Percentiles rank a stretch among this genome's conserved stretches.
Conservation (phyloP, 2,329 filamentous ascomycete species). For the Didymella lethalis region DNA sequence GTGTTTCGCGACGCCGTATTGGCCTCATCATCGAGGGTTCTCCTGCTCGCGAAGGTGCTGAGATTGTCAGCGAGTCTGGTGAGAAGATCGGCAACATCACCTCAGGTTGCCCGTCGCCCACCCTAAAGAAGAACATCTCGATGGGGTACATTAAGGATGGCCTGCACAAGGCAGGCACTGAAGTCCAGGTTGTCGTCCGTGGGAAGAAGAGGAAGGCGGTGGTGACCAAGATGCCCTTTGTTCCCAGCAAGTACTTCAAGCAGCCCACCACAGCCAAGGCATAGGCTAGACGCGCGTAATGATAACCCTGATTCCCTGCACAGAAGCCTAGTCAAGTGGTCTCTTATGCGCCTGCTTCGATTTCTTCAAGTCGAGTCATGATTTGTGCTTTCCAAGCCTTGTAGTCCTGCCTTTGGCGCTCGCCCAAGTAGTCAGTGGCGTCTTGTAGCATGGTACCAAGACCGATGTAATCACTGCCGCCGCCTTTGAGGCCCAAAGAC, state of each 20-base stretch:
- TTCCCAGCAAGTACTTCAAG: conserved; percentile 77
- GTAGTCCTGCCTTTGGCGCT: conserved; percentile 68
- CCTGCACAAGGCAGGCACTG: conserved; percentile 82
- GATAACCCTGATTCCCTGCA: neutral
- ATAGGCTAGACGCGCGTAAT: conserved; percentile 16
- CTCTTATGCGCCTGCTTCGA: conserved; percentile 46
- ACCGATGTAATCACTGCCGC: conserved; percentile 57
- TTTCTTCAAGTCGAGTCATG: conserved; percentile 62
- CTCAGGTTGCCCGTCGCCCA: conserved; percentile 88
- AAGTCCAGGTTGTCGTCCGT: conserved; percentile 78
- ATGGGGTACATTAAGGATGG: conserved; percentile 92
- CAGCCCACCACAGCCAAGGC: conserved; percentile 37
- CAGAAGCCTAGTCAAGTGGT: neutral
- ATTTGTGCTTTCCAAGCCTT: conserved; percentile 69
- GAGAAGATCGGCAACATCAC: conserved; percentile 81
- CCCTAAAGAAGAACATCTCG: conserved; percentile 86
- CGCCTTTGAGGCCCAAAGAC: conserved; percentile 51
- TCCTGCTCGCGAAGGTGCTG: conserved; percentile 86
- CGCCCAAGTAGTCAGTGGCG: conserved; percentile 74
- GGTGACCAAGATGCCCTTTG: conserved; percentile 89
- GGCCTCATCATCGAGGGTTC: conserved; percentile 85
- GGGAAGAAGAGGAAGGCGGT: conserved; percentile 77
- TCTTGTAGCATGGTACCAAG: conserved; percentile 76
- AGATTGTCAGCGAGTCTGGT: conserved; percentile 72
- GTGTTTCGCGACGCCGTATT: conserved; percentile 75